A percentile compares a stretch with the other conserved stretches of the same genome.
Evolutionary conservation across 2,329 filamentous ascomycete species (phyloP).

Genomic region (Alternaria sp.): DNA sequence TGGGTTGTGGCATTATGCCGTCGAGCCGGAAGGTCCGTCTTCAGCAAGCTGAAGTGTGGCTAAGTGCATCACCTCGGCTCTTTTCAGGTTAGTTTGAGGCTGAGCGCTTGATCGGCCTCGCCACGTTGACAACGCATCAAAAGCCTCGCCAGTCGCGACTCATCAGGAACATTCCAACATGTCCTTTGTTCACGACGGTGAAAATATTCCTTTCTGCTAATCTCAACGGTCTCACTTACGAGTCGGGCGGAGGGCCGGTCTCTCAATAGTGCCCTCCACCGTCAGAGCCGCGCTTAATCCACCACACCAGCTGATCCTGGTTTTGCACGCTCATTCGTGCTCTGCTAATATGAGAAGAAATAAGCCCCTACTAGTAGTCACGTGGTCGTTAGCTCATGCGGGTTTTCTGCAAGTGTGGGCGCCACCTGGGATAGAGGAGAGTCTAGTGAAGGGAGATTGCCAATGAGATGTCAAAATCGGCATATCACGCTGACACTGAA

Average conservation of each 20-base stretch:
- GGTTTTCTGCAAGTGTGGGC: no score
- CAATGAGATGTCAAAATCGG: conserved; percentile 33
- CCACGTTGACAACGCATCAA: conserved; percentile 47
- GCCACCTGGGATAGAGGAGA: conserved; percentile 14
- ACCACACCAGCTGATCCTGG: conserved; percentile 34
- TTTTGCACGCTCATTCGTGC: conserved; percentile 43
- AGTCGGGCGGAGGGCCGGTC: conserved; percentile 27
- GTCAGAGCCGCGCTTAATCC: conserved; percentile 40
- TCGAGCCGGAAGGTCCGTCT: conserved; percentile 38
- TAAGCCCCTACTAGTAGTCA: conserved; percentile 9
- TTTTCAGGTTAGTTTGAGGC: conserved; percentile 37
- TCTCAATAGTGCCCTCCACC: conserved; percentile 33
- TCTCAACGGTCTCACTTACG: conserved; percentile 36
- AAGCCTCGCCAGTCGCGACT: conserved; percentile 25
- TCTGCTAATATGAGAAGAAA: conserved; percentile 32
- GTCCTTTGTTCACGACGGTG: conserved; percentile 13
- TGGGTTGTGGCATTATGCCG: conserved; percentile 19
- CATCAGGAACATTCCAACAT: conserved; percentile 7
- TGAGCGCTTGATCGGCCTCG: conserved; percentile 41
- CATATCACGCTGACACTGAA: conserved; percentile 30
- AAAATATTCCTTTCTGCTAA: conserved; percentile 22
- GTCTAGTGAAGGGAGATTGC: conserved; percentile 20
- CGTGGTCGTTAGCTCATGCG: no score
- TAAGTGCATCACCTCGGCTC: conserved; percentile 34
- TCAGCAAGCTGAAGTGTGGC: conserved; percentile 42